Evolutionary conservation across 2,329 filamentous ascomycete species (phyloP).

Genomic region (Aspergillus niger): DNA sequence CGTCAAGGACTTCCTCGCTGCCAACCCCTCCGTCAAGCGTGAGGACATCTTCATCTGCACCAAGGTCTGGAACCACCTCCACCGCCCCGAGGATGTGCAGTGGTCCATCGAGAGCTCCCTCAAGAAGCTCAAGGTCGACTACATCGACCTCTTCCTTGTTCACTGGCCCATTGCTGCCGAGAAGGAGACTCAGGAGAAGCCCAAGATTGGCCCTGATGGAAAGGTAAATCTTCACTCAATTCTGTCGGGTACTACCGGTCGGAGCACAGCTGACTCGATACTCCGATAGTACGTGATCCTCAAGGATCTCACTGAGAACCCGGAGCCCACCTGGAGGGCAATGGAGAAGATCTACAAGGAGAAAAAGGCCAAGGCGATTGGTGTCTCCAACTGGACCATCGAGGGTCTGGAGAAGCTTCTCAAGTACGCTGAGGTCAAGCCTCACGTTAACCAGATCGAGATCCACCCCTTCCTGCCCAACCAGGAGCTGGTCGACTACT

Average conservation of each 20-base stretch:
- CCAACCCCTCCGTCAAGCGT: conserved; percentile 50
- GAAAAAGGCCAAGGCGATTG: conserved; percentile 69
- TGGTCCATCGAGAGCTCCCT: conserved; percentile 63
- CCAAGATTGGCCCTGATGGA: conserved; percentile 54
- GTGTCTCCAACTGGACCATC: conserved; percentile 74
- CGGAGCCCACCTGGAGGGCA: conserved; percentile 64
- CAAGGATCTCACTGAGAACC: conserved; percentile 66
- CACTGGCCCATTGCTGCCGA: conserved; percentile 56
- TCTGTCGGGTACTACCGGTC: not conserved
- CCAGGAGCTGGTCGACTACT: conserved; percentile 46
- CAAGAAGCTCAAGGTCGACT: conserved; percentile 66
- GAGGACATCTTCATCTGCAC: conserved; percentile 55
- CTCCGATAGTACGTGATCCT: conserved; percentile 60
- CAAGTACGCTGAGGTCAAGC: conserved; percentile 45
- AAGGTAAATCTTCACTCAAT: conserved; percentile 41
- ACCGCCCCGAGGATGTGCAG: conserved; percentile 49
- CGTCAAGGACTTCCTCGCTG: conserved; percentile 57
- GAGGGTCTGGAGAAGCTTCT: conserved; percentile 51
- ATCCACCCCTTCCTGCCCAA: conserved; percentile 53
- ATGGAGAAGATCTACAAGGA: conserved; percentile 63
- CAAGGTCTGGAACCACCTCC: conserved; percentile 58
- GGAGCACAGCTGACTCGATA: not conserved
- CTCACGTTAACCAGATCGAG: conserved; percentile 50
- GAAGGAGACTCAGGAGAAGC: conserved; percentile 51
- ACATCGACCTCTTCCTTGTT: conserved; percentile 69